Evolutionary conservation across 306 rosid species (phyloP), one percentile per base, ranked within the genome.

Genomic region (Citrullus mucosospermus): DNA sequence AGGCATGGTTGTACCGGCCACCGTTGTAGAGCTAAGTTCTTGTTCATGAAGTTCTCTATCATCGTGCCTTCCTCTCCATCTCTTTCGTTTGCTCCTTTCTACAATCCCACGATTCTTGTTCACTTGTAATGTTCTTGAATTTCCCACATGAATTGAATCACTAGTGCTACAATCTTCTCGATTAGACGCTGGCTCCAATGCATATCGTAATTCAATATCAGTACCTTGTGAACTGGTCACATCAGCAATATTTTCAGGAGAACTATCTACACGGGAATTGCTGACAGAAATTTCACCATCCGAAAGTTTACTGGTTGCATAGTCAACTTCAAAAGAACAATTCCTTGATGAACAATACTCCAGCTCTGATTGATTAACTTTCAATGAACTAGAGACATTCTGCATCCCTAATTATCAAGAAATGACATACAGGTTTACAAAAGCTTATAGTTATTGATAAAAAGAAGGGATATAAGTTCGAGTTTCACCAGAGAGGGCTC

Each of bases 161-260:
- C 99, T 96, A 82, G 98, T 96, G 90, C 97, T 96, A 85, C 99
- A 96, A 80, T 92, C 98, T 80, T 90, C 98, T 50, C 86, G 88
- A 81, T 81, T 88, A 85, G 83, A 83, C 34, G 87, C 75, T 58
- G 85, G 85, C 79, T 88, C 99, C 58, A 82, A 84, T 39, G 86
- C 82, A 87, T 81, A 91, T 71, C 98, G 93, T 50, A 91, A 82
- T 72, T 95, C 99, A 73, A 82, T 78, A 69, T 90, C 97, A 59
- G 82, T 63, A 67, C 86, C 90, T 85, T 85, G 88, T 80, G 81
- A 78, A 84, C 97, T 92, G 6, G 91, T 81, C 78, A 86, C 89
- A 57, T 92, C 97, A 83, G 89, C 87, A 85, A 75, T 89, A 82
- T 85, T 91, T 85, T 87, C 98, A 60, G 97, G 96, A 80, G 98